Evolutionary conservation across 129 eudicot species (phyloP).

Genomic region (Centaurea solstitialis): DNA sequence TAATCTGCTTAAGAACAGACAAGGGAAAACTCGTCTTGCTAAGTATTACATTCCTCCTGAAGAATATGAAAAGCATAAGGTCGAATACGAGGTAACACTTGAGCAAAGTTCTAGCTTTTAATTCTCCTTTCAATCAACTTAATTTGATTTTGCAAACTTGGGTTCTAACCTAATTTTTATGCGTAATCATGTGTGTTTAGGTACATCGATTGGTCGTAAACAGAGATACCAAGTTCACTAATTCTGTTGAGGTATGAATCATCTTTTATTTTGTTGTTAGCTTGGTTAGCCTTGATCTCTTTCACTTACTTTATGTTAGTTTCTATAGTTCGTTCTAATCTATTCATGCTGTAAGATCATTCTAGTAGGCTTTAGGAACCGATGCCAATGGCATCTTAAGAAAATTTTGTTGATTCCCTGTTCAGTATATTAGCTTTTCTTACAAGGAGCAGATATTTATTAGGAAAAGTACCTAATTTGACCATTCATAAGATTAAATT

Average conservation of each 20-base stretch:
- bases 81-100: constrained; percentile 77
- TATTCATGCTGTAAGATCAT: no score
- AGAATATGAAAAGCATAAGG: constrained; percentile 93
- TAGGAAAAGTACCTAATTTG: no score
- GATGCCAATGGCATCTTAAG: no score
- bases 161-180: background rate
- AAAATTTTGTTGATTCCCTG: no score
- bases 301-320: no score
- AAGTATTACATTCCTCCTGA: constrained; percentile 91
- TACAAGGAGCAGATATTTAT: no score
- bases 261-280: no score
- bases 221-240: constrained; percentile 93
- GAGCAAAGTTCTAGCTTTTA: background rate
- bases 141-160: background rate
- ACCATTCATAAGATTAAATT: no score
- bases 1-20: constrained; percentile 85
- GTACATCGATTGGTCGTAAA: constrained; percentile 95
- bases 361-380: no score
- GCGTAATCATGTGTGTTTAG: constrained; percentile 22
- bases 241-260: constrained; percentile 73
- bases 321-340: no score
- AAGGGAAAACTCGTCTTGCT: constrained; percentile 88
- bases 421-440: no score
- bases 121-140: background rate
- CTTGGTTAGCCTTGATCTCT: no score